Conservation (phyloP, 768 basidiomycete species). For the Auriscalpium orientale region DNA sequence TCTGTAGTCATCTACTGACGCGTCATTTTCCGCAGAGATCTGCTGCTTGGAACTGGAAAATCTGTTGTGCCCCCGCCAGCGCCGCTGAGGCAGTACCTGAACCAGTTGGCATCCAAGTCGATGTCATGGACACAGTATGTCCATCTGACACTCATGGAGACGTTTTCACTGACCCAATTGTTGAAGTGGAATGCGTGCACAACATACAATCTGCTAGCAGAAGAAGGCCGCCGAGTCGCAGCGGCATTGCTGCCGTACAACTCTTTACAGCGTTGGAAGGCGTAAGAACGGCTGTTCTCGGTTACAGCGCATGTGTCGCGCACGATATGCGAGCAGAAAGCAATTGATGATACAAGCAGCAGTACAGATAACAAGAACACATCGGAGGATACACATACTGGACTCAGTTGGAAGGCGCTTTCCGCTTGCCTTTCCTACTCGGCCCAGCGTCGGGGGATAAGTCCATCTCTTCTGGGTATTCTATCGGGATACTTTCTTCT, state of each 20-base stretch:
- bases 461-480: conserved; percentile 10
- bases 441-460: conserved; percentile 25
- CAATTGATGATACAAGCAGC: neutral
- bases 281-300: neutral
- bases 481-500: conserved; percentile 21
- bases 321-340: neutral
- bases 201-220: conserved; percentile 88
- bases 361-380: neutral
- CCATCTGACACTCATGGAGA: neutral
- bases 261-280: conserved; percentile 45
- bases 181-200: conserved; percentile 83
- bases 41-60: conserved; percentile 83
- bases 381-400: neutral
- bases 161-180: neutral
- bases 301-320: neutral
- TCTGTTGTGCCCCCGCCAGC: conserved; percentile 64
- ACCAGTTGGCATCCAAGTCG: conserved; percentile 71
- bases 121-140: conserved; percentile 82
- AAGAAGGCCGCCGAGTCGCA: conserved; percentile 90
- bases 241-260: conserved; percentile 77
- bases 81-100: conserved; percentile 57
- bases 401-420: conserved; percentile 32
- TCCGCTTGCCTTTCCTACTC: conserved; percentile 53
- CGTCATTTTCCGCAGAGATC: conserved; percentile 53
- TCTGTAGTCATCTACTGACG: neutral